Percentiles rank a stretch among this genome's conserved stretches.
phyloP scores from a whole-genome alignment of 192 early-diverging fungal species.

The Fimicolochytrium jonesii region DNA sequence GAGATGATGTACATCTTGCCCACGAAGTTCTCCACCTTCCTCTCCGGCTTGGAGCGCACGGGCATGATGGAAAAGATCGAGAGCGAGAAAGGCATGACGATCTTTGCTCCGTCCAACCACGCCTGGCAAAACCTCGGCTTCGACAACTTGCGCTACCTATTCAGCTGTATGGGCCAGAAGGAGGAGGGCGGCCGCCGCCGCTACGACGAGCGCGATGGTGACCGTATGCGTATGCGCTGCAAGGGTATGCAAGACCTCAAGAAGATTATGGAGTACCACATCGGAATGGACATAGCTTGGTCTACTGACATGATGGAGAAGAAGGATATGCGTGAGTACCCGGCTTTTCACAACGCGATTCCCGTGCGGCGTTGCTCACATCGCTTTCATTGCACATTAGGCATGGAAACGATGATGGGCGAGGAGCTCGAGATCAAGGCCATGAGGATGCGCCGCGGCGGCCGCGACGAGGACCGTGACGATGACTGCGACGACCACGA shows the following conservation, averaged over 20 bases:
- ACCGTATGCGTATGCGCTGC: no score
- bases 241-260: conserved; percentile 25
- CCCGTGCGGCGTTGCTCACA: no score
- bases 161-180: conserved; percentile 18
- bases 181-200: background rate
- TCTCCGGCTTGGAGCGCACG: conserved; percentile 17
- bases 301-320: conserved; percentile 34
- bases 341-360: no score
- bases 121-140: conserved; percentile 33
- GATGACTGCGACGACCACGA: no score
- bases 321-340: conserved; percentile 2
- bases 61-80: conserved; percentile 5
- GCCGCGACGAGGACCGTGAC: no score
- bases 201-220: background rate
- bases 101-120: conserved; percentile 30
- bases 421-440: background rate
- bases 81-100: conserved; percentile 18
- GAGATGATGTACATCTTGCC: conserved; percentile 23
- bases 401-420: background rate
- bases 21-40: conserved; percentile 26
- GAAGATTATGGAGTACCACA: conserved; percentile 35
- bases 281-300: conserved; percentile 25
- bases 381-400: no score
- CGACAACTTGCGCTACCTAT: conserved; percentile 31
- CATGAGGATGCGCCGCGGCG: no score